phyloP scores from a whole-genome alignment of 805 yeast species.

The Pichia rugopelliculosa region DNA sequence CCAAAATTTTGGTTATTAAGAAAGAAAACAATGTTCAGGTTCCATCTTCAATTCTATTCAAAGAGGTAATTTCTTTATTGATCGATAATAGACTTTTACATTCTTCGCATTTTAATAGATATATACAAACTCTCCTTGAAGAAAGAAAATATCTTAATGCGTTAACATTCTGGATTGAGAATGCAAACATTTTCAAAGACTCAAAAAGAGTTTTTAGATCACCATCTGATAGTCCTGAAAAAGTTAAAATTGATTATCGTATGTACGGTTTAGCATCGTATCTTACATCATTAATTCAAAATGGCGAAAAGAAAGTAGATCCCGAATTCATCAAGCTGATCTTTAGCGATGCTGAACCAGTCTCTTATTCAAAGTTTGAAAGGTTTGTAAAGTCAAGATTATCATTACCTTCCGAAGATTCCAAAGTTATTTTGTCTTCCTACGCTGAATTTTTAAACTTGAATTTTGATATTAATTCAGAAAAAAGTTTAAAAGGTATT shows the following conservation, averaged over 20 bases:
- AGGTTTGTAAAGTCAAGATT: background rate
- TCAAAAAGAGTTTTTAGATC: conserved; percentile 13
- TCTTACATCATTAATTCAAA: conserved; percentile 16
- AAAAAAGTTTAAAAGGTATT: conserved; percentile 19
- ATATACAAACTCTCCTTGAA: conserved; percentile 15
- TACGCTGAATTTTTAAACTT: conserved; percentile 4
- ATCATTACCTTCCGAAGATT: conserved; percentile 6
- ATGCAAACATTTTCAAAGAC: conserved; percentile 20
- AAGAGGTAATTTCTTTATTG: conserved; percentile 17
- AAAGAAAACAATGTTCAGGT: conserved; percentile 12
- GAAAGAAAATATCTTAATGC: conserved; percentile 24
- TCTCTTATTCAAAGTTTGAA: background rate
- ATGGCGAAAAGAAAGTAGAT: conserved; percentile 13
- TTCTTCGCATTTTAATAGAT: conserved; percentile 23
- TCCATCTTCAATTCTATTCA: conserved; percentile 18
- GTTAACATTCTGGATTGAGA: conserved; percentile 24
- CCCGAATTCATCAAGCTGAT: conserved; percentile 19
- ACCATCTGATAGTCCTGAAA: too few species aligned
- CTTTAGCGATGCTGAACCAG: background rate
- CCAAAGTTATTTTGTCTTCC: conserved; percentile 2
- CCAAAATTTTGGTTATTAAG: conserved; percentile 8
- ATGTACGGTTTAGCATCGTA: conserved; percentile 15
- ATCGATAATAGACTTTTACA: conserved; percentile 17
- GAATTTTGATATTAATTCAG: conserved; percentile 25
- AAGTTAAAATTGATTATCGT: conserved; percentile 8